Percentiles rank a stretch among this genome's conserved stretches.
Conservation (phyloP, 352 stramenopile species). For the Globisporangium radiosum region DNA sequence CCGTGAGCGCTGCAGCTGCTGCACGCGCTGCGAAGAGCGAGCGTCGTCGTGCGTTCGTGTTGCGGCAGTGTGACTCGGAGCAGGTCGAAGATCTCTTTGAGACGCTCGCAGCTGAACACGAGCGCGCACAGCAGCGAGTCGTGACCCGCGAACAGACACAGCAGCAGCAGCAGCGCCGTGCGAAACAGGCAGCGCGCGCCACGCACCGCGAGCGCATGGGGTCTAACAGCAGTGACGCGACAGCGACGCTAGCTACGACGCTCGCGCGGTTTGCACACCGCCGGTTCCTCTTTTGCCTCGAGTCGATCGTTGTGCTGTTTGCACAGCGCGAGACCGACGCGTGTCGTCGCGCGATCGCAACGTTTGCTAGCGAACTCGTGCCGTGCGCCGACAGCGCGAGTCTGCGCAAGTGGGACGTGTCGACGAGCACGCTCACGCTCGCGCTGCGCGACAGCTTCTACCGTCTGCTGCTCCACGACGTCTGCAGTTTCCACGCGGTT, state of each 20-base stretch:
- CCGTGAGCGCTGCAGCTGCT: constrained; percentile 13
- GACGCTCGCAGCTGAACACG: constrained; percentile 29
- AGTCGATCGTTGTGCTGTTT: constrained; percentile 71
- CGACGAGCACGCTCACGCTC: constrained; percentile 56
- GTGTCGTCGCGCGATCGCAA: constrained; percentile 38
- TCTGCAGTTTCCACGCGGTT: constrained; percentile 64
- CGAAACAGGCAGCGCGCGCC: too few relatives aligned
- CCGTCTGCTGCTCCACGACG: constrained; percentile 59
- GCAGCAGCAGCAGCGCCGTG: constrained; percentile 7
- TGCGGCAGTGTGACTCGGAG: constrained; percentile 55
- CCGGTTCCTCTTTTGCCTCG: constrained; percentile 73
- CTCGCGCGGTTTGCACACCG: constrained; percentile 63
- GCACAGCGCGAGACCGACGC: constrained; percentile 59
- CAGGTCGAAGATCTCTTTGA: constrained; percentile 47
- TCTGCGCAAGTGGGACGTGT: constrained; percentile 68
- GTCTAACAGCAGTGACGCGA: constrained; percentile 14
- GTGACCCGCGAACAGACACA: constrained; percentile 5
- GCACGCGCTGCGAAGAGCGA: neutral
- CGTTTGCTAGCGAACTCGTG: constrained; percentile 47
- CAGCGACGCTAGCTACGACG: constrained; percentile 15
- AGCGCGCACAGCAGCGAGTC: constrained; percentile 10
- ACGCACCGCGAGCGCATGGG: constrained; percentile 6
- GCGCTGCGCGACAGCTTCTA: constrained; percentile 71
- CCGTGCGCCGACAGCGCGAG: constrained; percentile 30
- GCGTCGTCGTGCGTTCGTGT: constrained; percentile 17